Conservation (phyloP, 2,329 filamentous ascomycete genomes). For the Alternaria brassicicola region DNA sequence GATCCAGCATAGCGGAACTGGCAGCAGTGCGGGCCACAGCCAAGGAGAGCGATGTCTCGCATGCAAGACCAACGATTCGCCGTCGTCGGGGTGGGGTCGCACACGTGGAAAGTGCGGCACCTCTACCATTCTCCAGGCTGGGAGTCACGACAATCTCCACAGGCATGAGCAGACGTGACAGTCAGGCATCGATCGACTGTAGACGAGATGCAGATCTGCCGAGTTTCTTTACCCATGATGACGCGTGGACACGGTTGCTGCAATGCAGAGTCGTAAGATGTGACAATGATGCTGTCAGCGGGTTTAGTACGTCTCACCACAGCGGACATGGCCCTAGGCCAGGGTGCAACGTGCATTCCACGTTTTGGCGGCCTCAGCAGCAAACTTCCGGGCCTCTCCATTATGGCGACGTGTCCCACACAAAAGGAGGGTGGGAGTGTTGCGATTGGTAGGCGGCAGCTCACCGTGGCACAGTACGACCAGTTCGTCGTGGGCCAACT, state of each 20-base stretch:
- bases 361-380: conserved; percentile 38
- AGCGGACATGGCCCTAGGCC: conserved; percentile 22
- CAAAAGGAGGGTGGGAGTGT: conserved; percentile 16
- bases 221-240: conserved; percentile 17
- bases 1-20: conserved; percentile 33
- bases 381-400: conserved; percentile 40
- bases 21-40: conserved; percentile 24
- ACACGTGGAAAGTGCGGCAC: conserved; percentile 33
- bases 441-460: conserved; percentile 30
- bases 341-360: conserved; percentile 47
- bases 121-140: conserved; percentile 17
- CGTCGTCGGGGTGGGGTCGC: conserved; percentile 27
- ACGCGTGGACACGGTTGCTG: conserved; percentile 7
- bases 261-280: conserved; percentile 6
- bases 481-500: conserved; percentile 17
- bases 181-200: conserved; percentile 21
- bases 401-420: conserved; percentile 27
- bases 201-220: conserved; percentile 22
- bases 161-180: conserved; percentile 1
- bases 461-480: conserved; percentile 18
- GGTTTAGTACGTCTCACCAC: conserved; percentile 15
- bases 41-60: conserved; percentile 43
- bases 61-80: conserved; percentile 34
- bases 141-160: conserved; percentile 22
- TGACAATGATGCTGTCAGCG: conserved; percentile 3